phyloP scores from a whole-genome alignment of 345 rosid genomes.

The Brassica napus region Da-Ae NC_063445.1:35952501-35953000 shows the following conservation, averaged over 20 bases:
- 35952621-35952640: conserved; percentile 19
- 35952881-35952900: background rate
- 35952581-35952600: conserved; percentile 10
- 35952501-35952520: conserved; percentile 1
- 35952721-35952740: background rate
- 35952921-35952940: conserved; percentile 3
- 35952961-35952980: conserved; percentile 12
- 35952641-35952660: conserved; percentile 18
- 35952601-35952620: conserved; percentile 23
- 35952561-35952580: conserved; percentile 33
- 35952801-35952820: background rate
- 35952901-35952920: background rate
- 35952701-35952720: background rate
- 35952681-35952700: background rate
- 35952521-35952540: conserved; percentile 2
- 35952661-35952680: background rate
- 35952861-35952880: background rate
- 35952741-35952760: background rate
- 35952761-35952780: background rate
- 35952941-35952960: conserved; percentile 10
- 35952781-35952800: background rate
- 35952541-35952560: background rate
- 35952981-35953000: too few species aligned
- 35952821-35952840: background rate
- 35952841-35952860: background rate